These are phyloP conservation scores for Heterobasidion parviporum DNA, from an alignment of 1,284 basidiomycete genomes.

Conservation along the genomic window DNA sequence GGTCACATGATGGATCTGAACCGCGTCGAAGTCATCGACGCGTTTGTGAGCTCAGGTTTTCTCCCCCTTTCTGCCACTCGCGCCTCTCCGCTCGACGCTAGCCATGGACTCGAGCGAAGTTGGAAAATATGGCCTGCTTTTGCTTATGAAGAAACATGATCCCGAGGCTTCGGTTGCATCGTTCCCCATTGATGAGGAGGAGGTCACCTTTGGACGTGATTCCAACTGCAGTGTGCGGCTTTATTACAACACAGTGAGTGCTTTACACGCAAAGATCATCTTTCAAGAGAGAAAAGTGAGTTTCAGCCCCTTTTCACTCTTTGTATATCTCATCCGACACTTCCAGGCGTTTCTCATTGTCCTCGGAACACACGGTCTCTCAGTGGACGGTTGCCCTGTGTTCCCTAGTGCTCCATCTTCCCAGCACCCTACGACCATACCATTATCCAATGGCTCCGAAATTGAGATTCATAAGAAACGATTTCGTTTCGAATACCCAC, in stretches of 20 bases:
- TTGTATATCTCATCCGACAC: background rate
- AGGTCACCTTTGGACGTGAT: constrained; percentile 60
- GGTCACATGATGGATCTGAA: constrained; percentile 1
- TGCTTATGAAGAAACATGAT: constrained; percentile 45
- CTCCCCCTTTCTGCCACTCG: background rate
- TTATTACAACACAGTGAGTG: constrained; percentile 55
- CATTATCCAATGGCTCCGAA: constrained; percentile 54
- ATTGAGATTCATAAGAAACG: constrained; percentile 60
- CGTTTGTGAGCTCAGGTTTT: background rate
- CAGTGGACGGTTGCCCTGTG: constrained; percentile 55
- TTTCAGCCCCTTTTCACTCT: background rate
- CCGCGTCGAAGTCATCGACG: background rate
- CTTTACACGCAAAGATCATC: constrained; percentile 57
- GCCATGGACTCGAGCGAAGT: constrained; percentile 28
- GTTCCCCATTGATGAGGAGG: constrained; percentile 62
- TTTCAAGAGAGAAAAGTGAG: constrained; percentile 56
- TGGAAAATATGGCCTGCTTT: constrained; percentile 53
- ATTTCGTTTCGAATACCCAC: constrained; percentile 64
- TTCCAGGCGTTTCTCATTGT: constrained; percentile 57
- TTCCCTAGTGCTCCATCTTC: constrained; percentile 32
- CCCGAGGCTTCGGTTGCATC: constrained; percentile 41
- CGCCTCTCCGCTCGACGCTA: background rate
- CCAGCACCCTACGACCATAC: constrained; percentile 40
- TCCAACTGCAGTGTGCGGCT: constrained; percentile 54
- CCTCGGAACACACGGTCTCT: constrained; percentile 44